phyloP scores from a whole-genome alignment of 768 basidiomycete genomes.

The Pulveroboletus sp. region DNA sequence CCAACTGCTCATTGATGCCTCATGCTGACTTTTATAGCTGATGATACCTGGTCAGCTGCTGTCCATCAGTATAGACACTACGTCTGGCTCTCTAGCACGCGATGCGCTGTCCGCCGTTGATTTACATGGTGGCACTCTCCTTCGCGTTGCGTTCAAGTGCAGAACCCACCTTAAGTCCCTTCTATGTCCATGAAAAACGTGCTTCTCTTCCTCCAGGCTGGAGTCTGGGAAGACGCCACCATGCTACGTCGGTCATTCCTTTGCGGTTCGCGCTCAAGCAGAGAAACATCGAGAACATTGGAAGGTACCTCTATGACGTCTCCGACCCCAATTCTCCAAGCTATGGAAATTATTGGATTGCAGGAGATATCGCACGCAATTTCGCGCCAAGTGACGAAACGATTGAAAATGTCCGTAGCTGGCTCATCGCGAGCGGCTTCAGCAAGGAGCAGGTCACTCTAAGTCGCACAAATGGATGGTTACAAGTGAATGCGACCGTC shows the following conservation, averaged over 20 bases:
- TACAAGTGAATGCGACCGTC: slow-evolving; percentile 26
- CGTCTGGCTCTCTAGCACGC: neutral
- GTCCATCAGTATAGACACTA: neutral
- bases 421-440: slow-evolving; percentile 28
- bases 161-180: slow-evolving; percentile 8
- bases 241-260: slow-evolving; percentile 25
- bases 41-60: neutral
- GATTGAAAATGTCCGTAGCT: slow-evolving; percentile 20
- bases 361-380: slow-evolving; percentile 22
- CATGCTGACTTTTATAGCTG: neutral
- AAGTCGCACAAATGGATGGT: slow-evolving; percentile 20
- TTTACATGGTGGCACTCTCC: slow-evolving; percentile 6
- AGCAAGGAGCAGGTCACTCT: slow-evolving; percentile 14
- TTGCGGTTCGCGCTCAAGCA: slow-evolving; percentile 32
- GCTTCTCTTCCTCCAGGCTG: slow-evolving; percentile 32
- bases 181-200: slow-evolving; percentile 40
- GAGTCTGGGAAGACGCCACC: slow-evolving; percentile 33
- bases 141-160: slow-evolving; percentile 17
- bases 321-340: slow-evolving; percentile 31
- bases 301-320: slow-evolving; percentile 24
- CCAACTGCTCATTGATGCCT: too few species aligned
- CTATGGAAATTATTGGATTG: slow-evolving; percentile 32
- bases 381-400: slow-evolving; percentile 26
- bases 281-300: slow-evolving; percentile 25
- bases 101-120: slow-evolving; percentile 10